These are phyloP conservation scores for Suillus decipiens DNA, from an alignment of 768 basidiomycete species.

Conservation along the genomic window DNA sequence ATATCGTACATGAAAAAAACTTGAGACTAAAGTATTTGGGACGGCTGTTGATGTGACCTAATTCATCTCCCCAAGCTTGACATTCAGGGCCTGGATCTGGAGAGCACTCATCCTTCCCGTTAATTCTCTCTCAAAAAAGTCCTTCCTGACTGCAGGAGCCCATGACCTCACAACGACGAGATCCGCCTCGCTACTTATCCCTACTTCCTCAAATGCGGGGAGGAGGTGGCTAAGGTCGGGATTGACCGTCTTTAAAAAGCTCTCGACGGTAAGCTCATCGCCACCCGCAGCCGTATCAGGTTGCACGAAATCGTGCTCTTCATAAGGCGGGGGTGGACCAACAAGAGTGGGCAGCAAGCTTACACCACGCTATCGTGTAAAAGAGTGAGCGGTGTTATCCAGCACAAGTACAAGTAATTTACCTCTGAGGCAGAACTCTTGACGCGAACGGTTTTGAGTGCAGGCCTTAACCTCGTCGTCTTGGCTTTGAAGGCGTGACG, in stretches of 20 bases:
- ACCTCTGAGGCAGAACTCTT: constrained; percentile 4
- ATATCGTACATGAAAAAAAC: neutral
- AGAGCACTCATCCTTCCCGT: neutral
- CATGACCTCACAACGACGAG: neutral
- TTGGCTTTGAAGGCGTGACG: constrained; percentile 1
- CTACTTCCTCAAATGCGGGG: neutral
- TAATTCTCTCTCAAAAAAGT: constrained; percentile 1
- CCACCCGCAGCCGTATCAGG: too few relatives aligned
- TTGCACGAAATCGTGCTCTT: neutral
- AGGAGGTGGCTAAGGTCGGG: neutral
- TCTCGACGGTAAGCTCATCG: neutral
- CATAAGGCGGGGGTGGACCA: constrained; percentile 1
- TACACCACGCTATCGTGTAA: neutral
- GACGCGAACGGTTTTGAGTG: neutral
- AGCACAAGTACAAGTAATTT: neutral
- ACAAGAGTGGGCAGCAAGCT: neutral
- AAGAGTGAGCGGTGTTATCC: neutral
- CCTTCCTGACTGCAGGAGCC: neutral
- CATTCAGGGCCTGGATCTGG: neutral
- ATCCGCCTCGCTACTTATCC: neutral
- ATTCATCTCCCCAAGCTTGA: neutral
- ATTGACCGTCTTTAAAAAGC: neutral
- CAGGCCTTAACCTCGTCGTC: neutral
- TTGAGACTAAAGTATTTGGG: neutral
- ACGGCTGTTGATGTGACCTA: neutral